Percentiles rank a stretch among this genome's conserved stretches.
These are phyloP conservation scores for Heritiera littoralis DNA, from an alignment of 345 rosid genomes.

Conservation along the genomic window DNA sequence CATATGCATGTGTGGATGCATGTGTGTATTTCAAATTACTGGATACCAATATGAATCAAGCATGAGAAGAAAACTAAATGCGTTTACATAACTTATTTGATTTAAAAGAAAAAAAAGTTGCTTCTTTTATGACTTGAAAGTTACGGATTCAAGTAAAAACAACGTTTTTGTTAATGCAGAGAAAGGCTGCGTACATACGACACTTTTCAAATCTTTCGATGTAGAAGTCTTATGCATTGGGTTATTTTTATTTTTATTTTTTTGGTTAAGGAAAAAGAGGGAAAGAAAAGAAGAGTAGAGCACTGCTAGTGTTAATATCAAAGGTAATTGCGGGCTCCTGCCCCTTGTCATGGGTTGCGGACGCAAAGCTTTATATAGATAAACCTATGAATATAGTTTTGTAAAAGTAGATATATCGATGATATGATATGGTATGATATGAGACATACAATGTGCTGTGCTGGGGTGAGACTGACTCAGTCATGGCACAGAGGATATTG, in stretches of 20 bases:
- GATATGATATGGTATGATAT: not conserved
- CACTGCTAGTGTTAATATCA: not conserved
- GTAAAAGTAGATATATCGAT: not conserved
- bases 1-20: not conserved
- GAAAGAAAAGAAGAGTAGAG: not conserved
- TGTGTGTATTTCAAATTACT: not conserved
- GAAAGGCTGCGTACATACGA: too few species aligned
- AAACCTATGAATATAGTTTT: not conserved
- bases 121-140: too few species aligned
- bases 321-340: not conserved
- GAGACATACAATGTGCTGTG: not conserved
- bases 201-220: too few species aligned
- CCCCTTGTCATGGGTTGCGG: not conserved
- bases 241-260: too few species aligned
- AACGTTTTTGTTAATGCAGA: too few species aligned
- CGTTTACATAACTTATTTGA: not conserved
- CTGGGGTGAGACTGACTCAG: not conserved
- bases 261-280: not conserved
- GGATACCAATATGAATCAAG: not conserved
- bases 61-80: not conserved
- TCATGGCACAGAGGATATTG: not conserved
- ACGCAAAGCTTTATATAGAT: conserved; percentile 4
- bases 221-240: too few species aligned
- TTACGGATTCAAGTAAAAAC: too few species aligned
- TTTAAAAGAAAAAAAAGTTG: not conserved